Percentiles rank a stretch among this genome's conserved stretches.
phyloP scores from a whole-genome alignment of 2,329 filamentous ascomycete genomes.

The Trichophyton benhamiae region DNA sequence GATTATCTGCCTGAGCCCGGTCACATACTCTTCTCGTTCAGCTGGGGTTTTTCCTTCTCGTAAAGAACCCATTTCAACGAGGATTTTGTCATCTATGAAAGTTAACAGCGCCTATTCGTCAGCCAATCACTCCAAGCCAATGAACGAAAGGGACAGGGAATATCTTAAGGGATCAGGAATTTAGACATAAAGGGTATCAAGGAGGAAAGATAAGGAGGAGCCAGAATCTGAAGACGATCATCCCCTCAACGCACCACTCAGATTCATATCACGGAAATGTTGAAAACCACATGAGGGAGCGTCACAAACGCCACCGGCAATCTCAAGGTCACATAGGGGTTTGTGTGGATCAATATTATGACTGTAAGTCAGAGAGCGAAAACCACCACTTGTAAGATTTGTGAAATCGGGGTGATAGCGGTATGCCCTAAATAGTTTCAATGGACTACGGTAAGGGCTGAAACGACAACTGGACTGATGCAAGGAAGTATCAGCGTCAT shows the following conservation, averaged over 20 bases:
- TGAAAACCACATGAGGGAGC: conserved; percentile 62
- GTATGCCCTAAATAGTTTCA: conserved; percentile 73
- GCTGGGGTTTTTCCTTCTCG: conserved; percentile 35
- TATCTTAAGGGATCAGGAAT: neutral
- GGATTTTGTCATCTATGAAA: conserved; percentile 39
- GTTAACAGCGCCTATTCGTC: conserved; percentile 30
- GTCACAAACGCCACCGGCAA: conserved; percentile 59
- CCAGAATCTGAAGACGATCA: conserved; percentile 15
- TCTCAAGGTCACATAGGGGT: conserved; percentile 64
- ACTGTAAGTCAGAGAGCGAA: conserved; percentile 85
- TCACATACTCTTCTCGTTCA: conserved; percentile 33
- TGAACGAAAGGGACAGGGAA: neutral
- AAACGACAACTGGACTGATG: conserved; percentile 23
- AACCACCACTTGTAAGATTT: conserved; percentile 58
- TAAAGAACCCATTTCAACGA: conserved; percentile 38
- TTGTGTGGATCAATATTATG: conserved; percentile 70
- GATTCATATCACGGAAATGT: conserved; percentile 63
- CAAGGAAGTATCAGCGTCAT: conserved; percentile 14
- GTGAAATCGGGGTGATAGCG: conserved; percentile 74
- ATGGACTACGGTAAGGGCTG: conserved; percentile 68
- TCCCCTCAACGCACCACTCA: conserved; percentile 57
- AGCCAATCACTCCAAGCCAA: conserved; percentile 17
- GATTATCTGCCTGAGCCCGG: conserved; percentile 38
- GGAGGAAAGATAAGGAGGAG: conserved; percentile 1
- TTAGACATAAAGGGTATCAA: conserved; percentile 2